Conservation (phyloP, 257 asterid species). For the Misopates orontium region DNA sequence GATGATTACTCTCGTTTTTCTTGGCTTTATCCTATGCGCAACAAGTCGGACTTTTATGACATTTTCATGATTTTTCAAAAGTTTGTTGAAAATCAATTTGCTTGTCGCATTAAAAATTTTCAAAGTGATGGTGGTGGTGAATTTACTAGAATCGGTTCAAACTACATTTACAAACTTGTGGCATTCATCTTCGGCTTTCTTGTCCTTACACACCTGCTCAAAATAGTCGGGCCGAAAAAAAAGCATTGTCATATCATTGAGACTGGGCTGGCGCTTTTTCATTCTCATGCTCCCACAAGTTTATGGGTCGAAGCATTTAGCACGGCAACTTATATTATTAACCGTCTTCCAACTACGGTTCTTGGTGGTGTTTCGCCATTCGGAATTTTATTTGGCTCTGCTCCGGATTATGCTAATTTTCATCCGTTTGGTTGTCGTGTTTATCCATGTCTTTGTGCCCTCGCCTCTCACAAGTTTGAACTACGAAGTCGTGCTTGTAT, state of each 20-base stretch:
- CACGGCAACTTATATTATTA: not conserved
- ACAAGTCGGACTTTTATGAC: not conserved
- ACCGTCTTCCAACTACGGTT: not conserved
- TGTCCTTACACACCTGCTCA: too few species aligned
- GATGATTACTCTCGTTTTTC: too few species aligned
- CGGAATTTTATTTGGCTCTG: not conserved
- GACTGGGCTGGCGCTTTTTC: not conserved
- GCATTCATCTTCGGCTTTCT: conserved; percentile 11
- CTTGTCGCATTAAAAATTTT: not conserved
- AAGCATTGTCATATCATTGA: conserved; percentile 17
- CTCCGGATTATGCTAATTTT: conserved; percentile 15
- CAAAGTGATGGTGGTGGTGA: too few species aligned
- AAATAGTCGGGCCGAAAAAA: conserved; percentile 8
- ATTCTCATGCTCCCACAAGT: not conserved
- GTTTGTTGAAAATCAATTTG: conserved; percentile 12
- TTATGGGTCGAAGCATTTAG: conserved; percentile 13
- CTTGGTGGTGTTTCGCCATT: conserved; percentile 4
- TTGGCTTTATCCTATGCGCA: not conserved
- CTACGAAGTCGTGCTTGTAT: not conserved
- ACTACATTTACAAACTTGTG: not conserved
- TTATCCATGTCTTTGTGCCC: conserved; percentile 1
- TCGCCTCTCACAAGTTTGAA: too few species aligned
- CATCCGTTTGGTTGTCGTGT: conserved; percentile 20
- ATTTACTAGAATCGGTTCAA: conserved; percentile 5
- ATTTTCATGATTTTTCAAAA: not conserved